Evolutionary conservation across 805 yeast species (phyloP).

Genomic region (Pichia eremophila): DNA sequence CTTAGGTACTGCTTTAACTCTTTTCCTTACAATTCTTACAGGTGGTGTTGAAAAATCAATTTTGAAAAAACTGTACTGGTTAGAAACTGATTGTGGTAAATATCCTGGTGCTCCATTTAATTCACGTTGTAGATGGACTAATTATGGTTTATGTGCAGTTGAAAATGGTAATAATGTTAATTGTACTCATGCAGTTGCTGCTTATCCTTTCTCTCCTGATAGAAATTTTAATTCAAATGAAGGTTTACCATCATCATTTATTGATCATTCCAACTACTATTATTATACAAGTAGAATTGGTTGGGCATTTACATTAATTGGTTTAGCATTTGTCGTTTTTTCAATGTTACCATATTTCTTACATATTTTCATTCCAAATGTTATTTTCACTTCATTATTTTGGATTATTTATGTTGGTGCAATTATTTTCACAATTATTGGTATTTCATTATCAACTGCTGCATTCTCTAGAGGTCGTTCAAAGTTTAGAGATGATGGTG

Average conservation of each 20-base stretch:
- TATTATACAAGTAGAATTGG: slow-evolving; percentile 63
- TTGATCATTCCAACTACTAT: slow-evolving; percentile 38
- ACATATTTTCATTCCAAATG: slow-evolving; percentile 1
- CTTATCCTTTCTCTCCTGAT: slow-evolving; percentile 77
- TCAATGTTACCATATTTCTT: slow-evolving; percentile 33
- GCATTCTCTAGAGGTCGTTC: slow-evolving; percentile 45
- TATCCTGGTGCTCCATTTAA: slow-evolving; percentile 37
- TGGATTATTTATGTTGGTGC: slow-evolving; percentile 20
- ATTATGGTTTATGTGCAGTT: slow-evolving; percentile 50
- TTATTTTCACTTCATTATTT: neutral
- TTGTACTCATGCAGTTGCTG: slow-evolving; percentile 55
- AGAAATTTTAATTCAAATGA: slow-evolving; percentile 49
- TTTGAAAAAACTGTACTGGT: slow-evolving; percentile 65
- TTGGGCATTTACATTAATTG: slow-evolving; percentile 54
- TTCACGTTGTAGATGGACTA: slow-evolving; percentile 63
- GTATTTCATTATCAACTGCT: slow-evolving; percentile 44
- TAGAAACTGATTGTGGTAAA: slow-evolving; percentile 60
- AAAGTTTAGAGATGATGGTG: slow-evolving; percentile 36
- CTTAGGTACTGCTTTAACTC: slow-evolving; percentile 36
- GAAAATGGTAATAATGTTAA: slow-evolving; percentile 34
- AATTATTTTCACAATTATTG: slow-evolving; percentile 33
- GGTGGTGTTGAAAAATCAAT: slow-evolving; percentile 45
- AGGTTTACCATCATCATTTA: slow-evolving; percentile 48
- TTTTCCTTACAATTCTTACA: slow-evolving; percentile 56
- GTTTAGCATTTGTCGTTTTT: slow-evolving; percentile 42